Percentiles rank a stretch among this genome's conserved stretches.
Evolutionary conservation across 768 basidiomycete genomes (phyloP).

Genomic region (Mycena olivaceomarginata): DNA sequence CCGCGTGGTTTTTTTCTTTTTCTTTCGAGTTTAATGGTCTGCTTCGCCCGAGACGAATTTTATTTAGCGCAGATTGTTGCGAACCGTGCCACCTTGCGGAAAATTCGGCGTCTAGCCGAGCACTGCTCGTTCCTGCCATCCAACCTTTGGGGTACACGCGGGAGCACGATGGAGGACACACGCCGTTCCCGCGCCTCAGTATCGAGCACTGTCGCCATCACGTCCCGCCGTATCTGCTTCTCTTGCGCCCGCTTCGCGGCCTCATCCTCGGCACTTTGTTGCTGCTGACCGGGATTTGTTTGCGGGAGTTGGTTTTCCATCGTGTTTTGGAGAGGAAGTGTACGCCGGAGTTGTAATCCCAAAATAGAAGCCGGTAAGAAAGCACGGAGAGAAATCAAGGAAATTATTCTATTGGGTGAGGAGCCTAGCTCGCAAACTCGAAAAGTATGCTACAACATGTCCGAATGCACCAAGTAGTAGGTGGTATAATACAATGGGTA

Average conservation of each 20-base stretch:
- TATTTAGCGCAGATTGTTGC: too few species aligned
- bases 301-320: constrained; percentile 32
- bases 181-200: constrained; percentile 87
- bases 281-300: constrained; percentile 25
- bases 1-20: too few species aligned
- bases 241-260: constrained; percentile 77
- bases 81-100: too few species aligned
- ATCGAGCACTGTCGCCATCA: constrained; percentile 88
- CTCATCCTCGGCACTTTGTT: constrained; percentile 64
- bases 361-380: background rate
- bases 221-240: constrained; percentile 84
- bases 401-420: constrained; percentile 25
- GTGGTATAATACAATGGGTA: too few species aligned
- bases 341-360: background rate
- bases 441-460: constrained; percentile 39
- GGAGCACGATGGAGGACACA: constrained; percentile 58
- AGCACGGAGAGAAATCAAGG: background rate
- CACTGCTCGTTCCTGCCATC: too few species aligned
- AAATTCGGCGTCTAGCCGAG: too few species aligned
- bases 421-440: constrained; percentile 39
- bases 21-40: too few species aligned
- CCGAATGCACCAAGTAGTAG: constrained; percentile 21
- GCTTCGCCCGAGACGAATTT: too few species aligned
- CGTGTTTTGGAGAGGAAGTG: background rate
- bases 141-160: too few species aligned